phyloP scores from a whole-genome alignment of 106 monocot genomes.

The Allium cepa region DNA sequence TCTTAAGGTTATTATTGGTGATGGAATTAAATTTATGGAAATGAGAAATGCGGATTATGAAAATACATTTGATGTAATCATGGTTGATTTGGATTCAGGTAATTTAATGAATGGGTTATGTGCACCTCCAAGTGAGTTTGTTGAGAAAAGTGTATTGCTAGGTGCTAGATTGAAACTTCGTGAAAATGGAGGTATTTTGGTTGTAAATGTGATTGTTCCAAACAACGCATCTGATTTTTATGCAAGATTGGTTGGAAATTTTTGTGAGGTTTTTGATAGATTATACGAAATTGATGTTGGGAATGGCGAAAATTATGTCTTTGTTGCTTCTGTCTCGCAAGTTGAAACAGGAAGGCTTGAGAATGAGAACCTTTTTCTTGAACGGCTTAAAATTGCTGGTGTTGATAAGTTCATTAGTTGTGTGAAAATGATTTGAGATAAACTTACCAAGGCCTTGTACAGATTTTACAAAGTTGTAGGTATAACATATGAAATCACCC shows the following conservation, averaged over 20 bases:
- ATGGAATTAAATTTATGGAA: slow-evolving; percentile 52
- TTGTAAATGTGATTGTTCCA: slow-evolving; percentile 62
- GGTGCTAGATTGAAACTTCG: slow-evolving; percentile 35
- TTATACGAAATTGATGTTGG: slow-evolving; percentile 64
- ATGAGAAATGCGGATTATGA: neutral
- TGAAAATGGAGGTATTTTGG: slow-evolving; percentile 30
- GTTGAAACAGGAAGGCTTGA: slow-evolving; percentile 1
- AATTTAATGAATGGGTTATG: slow-evolving; percentile 28
- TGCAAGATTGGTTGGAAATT: slow-evolving; percentile 21
- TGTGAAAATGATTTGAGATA: slow-evolving; percentile 33
- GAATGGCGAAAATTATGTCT: slow-evolving; percentile 68
- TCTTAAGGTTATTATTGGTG: slow-evolving; percentile 35
- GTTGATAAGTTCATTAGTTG: slow-evolving; percentile 14
- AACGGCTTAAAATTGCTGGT: slow-evolving; percentile 24
- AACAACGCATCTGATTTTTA: slow-evolving; percentile 4
- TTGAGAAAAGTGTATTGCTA: slow-evolving; percentile 22
- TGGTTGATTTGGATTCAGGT: slow-evolving; percentile 81
- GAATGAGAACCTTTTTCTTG: slow-evolving; percentile 2
- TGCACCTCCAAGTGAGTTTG: slow-evolving; percentile 65
- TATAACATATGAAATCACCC: no score
- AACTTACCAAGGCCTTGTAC: no score
- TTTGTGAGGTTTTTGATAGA: slow-evolving; percentile 49
- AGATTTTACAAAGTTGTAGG: no score
- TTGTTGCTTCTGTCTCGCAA: slow-evolving; percentile 32
- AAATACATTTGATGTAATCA: slow-evolving; percentile 46